Percentiles rank a stretch among this genome's conserved stretches.
These are phyloP conservation scores for Dryas octopetala DNA, from an alignment of 306 rosid genomes.

Conservation along the genomic window DNA sequence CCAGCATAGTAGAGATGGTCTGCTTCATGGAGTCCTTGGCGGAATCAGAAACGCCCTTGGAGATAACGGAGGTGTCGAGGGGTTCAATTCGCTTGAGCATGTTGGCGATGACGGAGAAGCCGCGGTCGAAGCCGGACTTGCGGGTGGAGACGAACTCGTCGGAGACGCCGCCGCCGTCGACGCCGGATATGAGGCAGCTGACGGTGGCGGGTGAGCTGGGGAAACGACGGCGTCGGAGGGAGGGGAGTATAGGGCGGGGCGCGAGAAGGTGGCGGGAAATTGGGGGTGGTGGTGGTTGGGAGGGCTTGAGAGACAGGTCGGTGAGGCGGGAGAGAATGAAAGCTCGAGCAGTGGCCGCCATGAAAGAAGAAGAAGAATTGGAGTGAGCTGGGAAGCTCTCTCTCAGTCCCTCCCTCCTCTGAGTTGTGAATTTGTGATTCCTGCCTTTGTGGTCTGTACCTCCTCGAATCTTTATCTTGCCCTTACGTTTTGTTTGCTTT, in stretches of 20 bases:
- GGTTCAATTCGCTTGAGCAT: constrained; percentile 85
- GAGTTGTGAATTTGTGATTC: background rate
- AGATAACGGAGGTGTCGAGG: constrained; percentile 73
- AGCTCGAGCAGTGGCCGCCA: constrained; percentile 71
- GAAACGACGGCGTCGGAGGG: constrained; percentile 30
- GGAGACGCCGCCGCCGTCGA: constrained; percentile 72
- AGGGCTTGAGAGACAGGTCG: constrained; percentile 41
- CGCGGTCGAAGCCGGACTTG: constrained; percentile 63
- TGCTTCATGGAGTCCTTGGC: constrained; percentile 92
- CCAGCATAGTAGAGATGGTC: constrained; percentile 94
- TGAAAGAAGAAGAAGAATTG: constrained; percentile 2
- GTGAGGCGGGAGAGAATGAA: constrained; percentile 58
- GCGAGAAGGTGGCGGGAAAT: constrained; percentile 20
- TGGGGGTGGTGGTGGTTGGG: constrained; percentile 35
- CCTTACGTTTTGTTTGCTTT: constrained; percentile 6
- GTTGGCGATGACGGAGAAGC: constrained; percentile 80
- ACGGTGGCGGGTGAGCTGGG: constrained; percentile 20
- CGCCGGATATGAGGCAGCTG: constrained; percentile 58
- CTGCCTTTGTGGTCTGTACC: constrained; percentile 13
- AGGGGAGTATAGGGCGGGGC: constrained; percentile 16
- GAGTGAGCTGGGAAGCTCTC: background rate
- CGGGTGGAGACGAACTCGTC: constrained; percentile 88
- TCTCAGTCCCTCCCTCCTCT: too few relatives aligned
- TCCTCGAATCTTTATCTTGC: constrained; percentile 19
- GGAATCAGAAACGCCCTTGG: constrained; percentile 75